Conservation (phyloP, 1,139 yeast species). For the Geotrichum bryndzae region DNA sequence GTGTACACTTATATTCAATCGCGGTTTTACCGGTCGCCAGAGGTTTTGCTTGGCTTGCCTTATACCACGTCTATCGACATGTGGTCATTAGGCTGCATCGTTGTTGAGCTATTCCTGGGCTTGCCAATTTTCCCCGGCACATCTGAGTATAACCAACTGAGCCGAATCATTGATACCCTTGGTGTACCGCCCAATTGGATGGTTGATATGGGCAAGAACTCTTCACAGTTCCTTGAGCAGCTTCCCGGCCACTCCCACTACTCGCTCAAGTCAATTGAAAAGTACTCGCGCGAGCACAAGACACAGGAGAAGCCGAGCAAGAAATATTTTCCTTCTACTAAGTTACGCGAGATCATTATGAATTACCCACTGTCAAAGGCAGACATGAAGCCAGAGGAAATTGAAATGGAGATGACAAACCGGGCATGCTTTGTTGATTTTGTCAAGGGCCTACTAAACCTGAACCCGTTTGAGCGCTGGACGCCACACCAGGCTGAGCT, state of each 20-base stretch:
- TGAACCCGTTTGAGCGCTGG: slow-evolving; percentile 91
- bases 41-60: slow-evolving; percentile 84
- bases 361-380: slow-evolving; percentile 70
- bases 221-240: slow-evolving; percentile 57
- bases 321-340: slow-evolving; percentile 72
- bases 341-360: slow-evolving; percentile 66
- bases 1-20: slow-evolving; percentile 91
- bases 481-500: slow-evolving; percentile 92
- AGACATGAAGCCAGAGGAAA: slow-evolving; percentile 56
- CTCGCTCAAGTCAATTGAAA: slow-evolving; percentile 50
- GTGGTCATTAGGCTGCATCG: slow-evolving; percentile 97
- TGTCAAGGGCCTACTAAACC: slow-evolving; percentile 64
- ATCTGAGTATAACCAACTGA: slow-evolving; percentile 83
- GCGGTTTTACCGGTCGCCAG: slow-evolving; percentile 91
- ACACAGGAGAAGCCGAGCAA: slow-evolving; percentile 73
- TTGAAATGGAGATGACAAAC: slow-evolving; percentile 58
- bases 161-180: slow-evolving; percentile 72
- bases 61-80: slow-evolving; percentile 83
- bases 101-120: slow-evolving; percentile 87
- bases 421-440: slow-evolving; percentile 72
- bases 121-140: slow-evolving; percentile 92
- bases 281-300: slow-evolving; percentile 51
- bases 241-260: slow-evolving; percentile 39
- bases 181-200: slow-evolving; percentile 92
- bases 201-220: slow-evolving; percentile 89